Conservation (phyloP, 805 yeast genomes). For the Wickerhamiella allomyrinae region DNA sequence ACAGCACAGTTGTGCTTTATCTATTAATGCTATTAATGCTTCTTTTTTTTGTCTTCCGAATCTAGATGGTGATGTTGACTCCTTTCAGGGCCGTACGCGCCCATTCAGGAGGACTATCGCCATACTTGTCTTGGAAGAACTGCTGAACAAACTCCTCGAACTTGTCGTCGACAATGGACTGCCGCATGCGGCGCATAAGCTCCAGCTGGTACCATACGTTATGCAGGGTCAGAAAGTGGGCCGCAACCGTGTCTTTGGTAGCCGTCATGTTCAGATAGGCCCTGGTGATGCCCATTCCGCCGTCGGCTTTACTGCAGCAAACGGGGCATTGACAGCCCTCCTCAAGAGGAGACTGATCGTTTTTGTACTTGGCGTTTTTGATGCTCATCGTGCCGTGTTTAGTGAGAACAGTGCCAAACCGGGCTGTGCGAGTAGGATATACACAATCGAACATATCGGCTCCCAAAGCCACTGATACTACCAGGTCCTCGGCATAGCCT, state of each 20-base stretch:
- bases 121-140: constrained; percentile 26
- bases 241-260: constrained; percentile 31
- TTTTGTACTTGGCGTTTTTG: constrained; percentile 24
- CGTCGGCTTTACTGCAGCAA: constrained; percentile 23
- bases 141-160: constrained; percentile 26
- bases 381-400: constrained; percentile 26
- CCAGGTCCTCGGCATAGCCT: constrained; percentile 34
- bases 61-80: constrained; percentile 24
- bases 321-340: constrained; percentile 30
- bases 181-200: constrained; percentile 28
- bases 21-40: too few relatives aligned
- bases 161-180: constrained; percentile 27
- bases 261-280: constrained; percentile 27
- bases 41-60: background rate
- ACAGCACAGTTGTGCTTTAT: too few relatives aligned
- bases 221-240: constrained; percentile 31
- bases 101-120: constrained; percentile 29
- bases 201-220: constrained; percentile 31
- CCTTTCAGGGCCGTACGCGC: constrained; percentile 28
- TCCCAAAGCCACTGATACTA: constrained; percentile 33
- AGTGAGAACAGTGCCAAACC: constrained; percentile 34
- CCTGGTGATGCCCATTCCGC: constrained; percentile 28
- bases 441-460: constrained; percentile 36
- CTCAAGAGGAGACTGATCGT: constrained; percentile 27
- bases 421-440: constrained; percentile 32